Percentiles rank a stretch among this genome's conserved stretches.
These are phyloP conservation scores for Persicaria maculosa DNA, from an alignment of 148 eudicot genomes.

Conservation along the genomic window DNA sequence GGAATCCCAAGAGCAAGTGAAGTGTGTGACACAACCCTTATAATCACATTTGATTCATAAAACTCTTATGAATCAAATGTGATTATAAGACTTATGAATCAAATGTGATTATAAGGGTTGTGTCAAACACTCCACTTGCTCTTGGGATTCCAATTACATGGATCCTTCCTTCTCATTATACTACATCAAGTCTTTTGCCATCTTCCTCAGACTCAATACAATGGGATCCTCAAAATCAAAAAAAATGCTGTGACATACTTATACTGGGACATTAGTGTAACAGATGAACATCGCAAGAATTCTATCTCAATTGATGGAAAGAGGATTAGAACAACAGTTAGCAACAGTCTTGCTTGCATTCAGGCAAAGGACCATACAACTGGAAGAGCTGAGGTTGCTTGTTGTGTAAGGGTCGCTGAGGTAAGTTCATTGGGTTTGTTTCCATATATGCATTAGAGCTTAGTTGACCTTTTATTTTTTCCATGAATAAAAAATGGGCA, in stretches of 20 bases:
- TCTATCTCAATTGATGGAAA: conserved; percentile 42
- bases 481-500: neutral
- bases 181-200: conserved; percentile 64
- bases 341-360: conserved; percentile 59
- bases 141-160: conserved; percentile 79
- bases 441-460: neutral
- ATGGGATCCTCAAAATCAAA: conserved; percentile 33
- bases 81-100: conserved; percentile 60
- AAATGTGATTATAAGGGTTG: conserved; percentile 46
- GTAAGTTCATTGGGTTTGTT: conserved; percentile 21
- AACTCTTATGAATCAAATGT: too few relatives aligned
- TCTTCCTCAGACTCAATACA: conserved; percentile 32
- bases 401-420: conserved; percentile 84
- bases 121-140: conserved; percentile 83
- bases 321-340: conserved; percentile 53
- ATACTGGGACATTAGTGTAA: conserved; percentile 38
- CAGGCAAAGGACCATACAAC: conserved; percentile 64
- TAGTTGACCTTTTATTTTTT: neutral
- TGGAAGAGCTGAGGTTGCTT: conserved; percentile 71
- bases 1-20: conserved; percentile 83
- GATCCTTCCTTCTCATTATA: conserved; percentile 86
- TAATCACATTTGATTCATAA: conserved; percentile 48
- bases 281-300: conserved; percentile 36
- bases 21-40: conserved; percentile 68
- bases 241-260: conserved; percentile 49